Evolutionary conservation across 305 asterid species (phyloP).

Genomic region (Coffea humblotiana): DNA sequence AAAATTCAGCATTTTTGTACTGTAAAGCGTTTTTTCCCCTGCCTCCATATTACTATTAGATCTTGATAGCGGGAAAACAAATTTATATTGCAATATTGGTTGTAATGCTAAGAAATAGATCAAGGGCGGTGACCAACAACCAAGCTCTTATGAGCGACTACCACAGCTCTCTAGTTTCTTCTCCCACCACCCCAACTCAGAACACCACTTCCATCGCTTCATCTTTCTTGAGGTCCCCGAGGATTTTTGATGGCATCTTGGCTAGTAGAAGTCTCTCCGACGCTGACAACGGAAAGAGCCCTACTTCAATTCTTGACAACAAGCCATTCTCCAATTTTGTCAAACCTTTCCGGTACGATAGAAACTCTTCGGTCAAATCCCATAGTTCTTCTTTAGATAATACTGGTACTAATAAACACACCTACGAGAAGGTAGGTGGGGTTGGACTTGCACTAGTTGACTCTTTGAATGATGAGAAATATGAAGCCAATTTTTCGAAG

Average conservation of each 20-base stretch:
- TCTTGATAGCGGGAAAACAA: not conserved
- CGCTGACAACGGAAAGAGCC: slow-evolving; percentile 44
- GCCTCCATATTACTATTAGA: not conserved
- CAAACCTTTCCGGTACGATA: slow-evolving; percentile 61
- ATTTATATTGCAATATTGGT: not conserved
- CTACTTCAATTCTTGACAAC: slow-evolving; percentile 74
- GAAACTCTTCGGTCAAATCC: slow-evolving; percentile 13
- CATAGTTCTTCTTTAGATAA: slow-evolving; percentile 14
- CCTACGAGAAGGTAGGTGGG: slow-evolving; percentile 44
- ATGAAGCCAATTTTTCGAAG: slow-evolving; percentile 30
- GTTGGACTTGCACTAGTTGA: slow-evolving; percentile 79
- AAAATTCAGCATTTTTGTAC: not conserved
- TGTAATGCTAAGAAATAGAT: slow-evolving; percentile 72
- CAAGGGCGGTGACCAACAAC: slow-evolving; percentile 62
- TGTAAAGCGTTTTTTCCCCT: not conserved
- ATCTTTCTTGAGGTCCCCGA: slow-evolving; percentile 67
- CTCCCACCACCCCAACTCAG: slow-evolving; percentile 43
- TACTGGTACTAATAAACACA: slow-evolving; percentile 1
- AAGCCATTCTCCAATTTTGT: slow-evolving; percentile 44
- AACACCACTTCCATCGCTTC: slow-evolving; percentile 55
- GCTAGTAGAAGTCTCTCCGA: slow-evolving; percentile 46
- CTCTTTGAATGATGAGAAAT: slow-evolving; percentile 40
- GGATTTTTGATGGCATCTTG: slow-evolving; percentile 58
- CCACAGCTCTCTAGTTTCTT: slow-evolving; percentile 27
- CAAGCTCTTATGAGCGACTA: slow-evolving; percentile 63